A percentile compares a stretch with the other conserved stretches of the same genome.
phyloP scores from a whole-genome alignment of 106 monocot genomes.

The Posidonia australis region DNA sequence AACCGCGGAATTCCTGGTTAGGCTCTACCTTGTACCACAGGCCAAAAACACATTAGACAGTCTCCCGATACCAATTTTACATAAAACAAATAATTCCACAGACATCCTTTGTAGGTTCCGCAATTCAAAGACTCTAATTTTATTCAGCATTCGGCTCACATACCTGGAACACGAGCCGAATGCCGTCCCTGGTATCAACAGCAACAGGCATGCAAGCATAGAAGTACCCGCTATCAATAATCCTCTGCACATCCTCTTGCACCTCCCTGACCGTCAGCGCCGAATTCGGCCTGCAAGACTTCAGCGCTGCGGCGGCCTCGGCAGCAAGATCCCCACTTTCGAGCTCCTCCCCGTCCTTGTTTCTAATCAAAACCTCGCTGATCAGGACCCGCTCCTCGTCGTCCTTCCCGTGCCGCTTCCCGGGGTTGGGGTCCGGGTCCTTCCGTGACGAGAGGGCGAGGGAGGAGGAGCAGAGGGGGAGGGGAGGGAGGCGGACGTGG shows the following conservation, averaged over 20 bases:
- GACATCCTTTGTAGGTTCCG: too few relatives aligned
- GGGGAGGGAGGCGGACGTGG: neutral
- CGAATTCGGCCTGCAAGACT: slow-evolving; percentile 64
- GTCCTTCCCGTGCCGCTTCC: slow-evolving; percentile 29
- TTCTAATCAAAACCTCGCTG: slow-evolving; percentile 82
- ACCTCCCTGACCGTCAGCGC: slow-evolving; percentile 85
- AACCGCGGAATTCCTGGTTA: slow-evolving; percentile 90
- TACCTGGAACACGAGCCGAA: slow-evolving; percentile 80
- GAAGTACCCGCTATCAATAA: slow-evolving; percentile 76
- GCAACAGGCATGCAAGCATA: slow-evolving; percentile 86
- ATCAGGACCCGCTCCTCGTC: slow-evolving; percentile 82
- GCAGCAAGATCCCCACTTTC: slow-evolving; percentile 72
- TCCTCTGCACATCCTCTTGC: slow-evolving; percentile 83
- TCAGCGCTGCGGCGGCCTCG: slow-evolving; percentile 52
- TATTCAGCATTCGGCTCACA: too few relatives aligned
- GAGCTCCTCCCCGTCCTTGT: slow-evolving; percentile 81
- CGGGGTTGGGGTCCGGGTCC: slow-evolving; percentile 10
- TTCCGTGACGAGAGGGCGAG: neutral
- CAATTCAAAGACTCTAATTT: too few relatives aligned
- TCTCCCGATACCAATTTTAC: neutral
- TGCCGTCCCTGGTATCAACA: slow-evolving; percentile 88
- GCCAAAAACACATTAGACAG: neutral
- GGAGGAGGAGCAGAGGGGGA: neutral
- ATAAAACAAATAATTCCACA: neutral
- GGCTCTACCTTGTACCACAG: slow-evolving; percentile 78